Percentiles rank a stretch among this genome's conserved stretches.
Conservation (phyloP, 805 yeast genomes). For the Candida berthetii region DNA sequence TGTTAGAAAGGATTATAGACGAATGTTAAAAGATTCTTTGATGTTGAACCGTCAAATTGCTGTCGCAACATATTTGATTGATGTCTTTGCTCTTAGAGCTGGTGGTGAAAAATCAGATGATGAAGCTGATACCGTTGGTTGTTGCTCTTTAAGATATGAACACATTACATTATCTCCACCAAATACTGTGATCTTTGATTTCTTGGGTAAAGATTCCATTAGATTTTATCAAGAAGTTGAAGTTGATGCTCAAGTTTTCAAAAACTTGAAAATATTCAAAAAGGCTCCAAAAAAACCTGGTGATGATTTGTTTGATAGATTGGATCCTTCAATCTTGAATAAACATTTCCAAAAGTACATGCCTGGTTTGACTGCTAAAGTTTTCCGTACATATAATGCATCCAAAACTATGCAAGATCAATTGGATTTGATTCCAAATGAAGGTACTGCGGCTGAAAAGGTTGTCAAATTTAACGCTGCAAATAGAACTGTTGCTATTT, state of each 20-base stretch:
- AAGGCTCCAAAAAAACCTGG: conserved; percentile 87
- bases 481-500: conserved; percentile 88
- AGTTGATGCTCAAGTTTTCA: conserved; percentile 88
- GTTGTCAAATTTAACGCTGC: conserved; percentile 90
- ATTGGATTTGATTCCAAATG: conserved; percentile 75
- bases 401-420: conserved; percentile 97
- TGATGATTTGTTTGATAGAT: conserved; percentile 86
- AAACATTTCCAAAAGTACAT: conserved; percentile 84
- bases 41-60: conserved; percentile 92
- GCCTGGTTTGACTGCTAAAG: conserved; percentile 94
- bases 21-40: conserved; percentile 60
- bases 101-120: conserved; percentile 98
- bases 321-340: conserved; percentile 78
- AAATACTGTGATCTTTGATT: conserved; percentile 79
- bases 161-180: conserved; percentile 87
- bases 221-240: conserved; percentile 88
- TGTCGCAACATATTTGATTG: conserved; percentile 88
- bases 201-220: conserved; percentile 93
- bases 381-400: conserved; percentile 95
- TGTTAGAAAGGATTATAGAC: conserved; percentile 71
- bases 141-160: conserved; percentile 89
- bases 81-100: conserved; percentile 91
- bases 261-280: conserved; percentile 80
- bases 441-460: conserved; percentile 84
- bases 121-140: conserved; percentile 97